Evolutionary conservation across 208 protist species (phyloP), one percentile per base, ranked within the genome.

Genomic region (Leishmania turanica): DNA sequence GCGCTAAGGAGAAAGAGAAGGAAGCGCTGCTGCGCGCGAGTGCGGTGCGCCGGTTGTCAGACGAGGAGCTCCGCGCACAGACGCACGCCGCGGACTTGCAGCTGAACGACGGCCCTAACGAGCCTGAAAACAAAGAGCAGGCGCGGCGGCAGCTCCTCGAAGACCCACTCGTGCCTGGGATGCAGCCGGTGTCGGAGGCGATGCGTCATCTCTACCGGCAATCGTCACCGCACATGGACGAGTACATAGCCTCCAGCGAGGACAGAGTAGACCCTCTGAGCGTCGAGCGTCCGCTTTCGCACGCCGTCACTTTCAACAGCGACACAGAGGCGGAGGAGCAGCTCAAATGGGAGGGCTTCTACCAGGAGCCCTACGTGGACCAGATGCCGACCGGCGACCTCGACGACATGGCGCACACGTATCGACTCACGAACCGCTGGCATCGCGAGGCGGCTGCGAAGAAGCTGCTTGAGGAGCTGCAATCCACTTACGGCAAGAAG

Each of bases 341-440:
- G 83, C 89, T 98, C 49, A 88, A 88, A 65, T 98, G 96, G 94
- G 94, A 97, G 82, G 96, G 96, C 75, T 97, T 98, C 84, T 93
- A 98, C 83, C 84, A 94, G 60, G 87, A 92, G 56, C 93, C 94
- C 5, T 92, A 91, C 78, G 94, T 96, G 49, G 93, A 97, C 84
- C 94, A 97, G 84, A 83, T 95, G 68, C 92, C 94, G 8, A 92
- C 94, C 13, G 92, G 91, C 15, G 94, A 97, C 75, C 72, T 96
- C 40, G 94, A 98, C 71, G 92, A 97, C 80, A 72, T 97, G 54
- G 78, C 86, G 6, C 93, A 97, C 85, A 93, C 93, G 13, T 96
- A 89, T 84, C 85, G 91, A 72, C 80, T 94, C 54, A 97, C 93
- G 0, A 98, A 98, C 80, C 93, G 95, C 58, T 95, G 91, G 93